Evolutionary conservation across 768 basidiomycete species (phyloP).

Genomic region (Kwoniella botswanensis): DNA sequence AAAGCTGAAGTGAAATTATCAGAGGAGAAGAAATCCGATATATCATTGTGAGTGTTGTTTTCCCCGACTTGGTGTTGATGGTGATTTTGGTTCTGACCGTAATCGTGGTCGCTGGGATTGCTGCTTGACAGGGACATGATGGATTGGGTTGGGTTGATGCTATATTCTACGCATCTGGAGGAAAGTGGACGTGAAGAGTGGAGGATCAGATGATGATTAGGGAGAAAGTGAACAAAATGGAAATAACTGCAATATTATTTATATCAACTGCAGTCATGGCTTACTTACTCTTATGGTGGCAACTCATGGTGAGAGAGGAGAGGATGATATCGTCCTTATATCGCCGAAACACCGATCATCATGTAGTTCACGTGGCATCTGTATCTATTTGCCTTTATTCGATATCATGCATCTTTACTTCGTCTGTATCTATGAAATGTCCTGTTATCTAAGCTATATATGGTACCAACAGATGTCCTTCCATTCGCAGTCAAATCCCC

Average conservation of each 20-base stretch:
- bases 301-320: not conserved
- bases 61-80: not conserved
- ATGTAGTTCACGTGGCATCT: not conserved
- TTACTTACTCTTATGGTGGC: not conserved
- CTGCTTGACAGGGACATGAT: not conserved
- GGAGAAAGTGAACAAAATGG: constrained; percentile 21
- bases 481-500: not conserved
- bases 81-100: constrained; percentile 2
- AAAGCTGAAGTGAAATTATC: not conserved
- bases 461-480: not conserved
- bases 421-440: not conserved
- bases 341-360: constrained; percentile 10
- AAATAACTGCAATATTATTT: not conserved
- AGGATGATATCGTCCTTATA: not conserved
- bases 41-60: not conserved
- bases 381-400: not conserved
- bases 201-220: constrained; percentile 7
- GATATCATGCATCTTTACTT: not conserved
- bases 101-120: not conserved
- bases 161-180: not conserved
- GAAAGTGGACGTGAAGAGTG: constrained; percentile 23
- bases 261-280: not conserved
- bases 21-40: not conserved
- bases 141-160: constrained; percentile 3
- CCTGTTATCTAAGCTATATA: not conserved